phyloP scores from a whole-genome alignment of 805 yeast genomes.

The Candida taoyuanica region DNA sequence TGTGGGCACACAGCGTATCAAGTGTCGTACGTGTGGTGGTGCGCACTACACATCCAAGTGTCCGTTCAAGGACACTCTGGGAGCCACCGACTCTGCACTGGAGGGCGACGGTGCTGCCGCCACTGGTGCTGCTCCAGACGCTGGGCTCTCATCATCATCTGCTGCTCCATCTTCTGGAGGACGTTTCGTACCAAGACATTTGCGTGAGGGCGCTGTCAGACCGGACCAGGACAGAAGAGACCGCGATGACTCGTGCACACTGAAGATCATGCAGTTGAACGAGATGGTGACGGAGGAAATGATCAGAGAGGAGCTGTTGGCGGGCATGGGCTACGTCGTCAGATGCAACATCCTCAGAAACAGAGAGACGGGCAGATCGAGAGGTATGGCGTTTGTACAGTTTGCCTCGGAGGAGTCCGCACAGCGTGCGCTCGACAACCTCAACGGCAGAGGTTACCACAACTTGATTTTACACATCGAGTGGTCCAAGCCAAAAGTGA shows the following conservation, averaged over 20 bases:
- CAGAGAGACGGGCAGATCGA: constrained; percentile 89
- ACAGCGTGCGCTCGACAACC: constrained; percentile 64
- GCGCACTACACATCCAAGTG: constrained; percentile 91
- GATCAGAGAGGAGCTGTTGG: constrained; percentile 67
- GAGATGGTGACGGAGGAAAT: constrained; percentile 78
- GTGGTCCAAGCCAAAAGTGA: constrained; percentile 41
- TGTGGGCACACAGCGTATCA: constrained; percentile 40
- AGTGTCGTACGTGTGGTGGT: constrained; percentile 92
- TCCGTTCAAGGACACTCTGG: constrained; percentile 90
- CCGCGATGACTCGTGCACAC: constrained; percentile 82
- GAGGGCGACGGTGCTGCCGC: constrained; percentile 34
- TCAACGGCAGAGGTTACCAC: constrained; percentile 91
- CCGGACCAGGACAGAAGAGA: constrained; percentile 42
- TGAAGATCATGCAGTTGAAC: constrained; percentile 89
- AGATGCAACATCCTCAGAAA: constrained; percentile 84
- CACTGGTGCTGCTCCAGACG: constrained; percentile 42
- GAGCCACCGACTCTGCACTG: constrained; percentile 39
- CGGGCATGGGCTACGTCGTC: constrained; percentile 57
- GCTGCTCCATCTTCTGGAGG: constrained; percentile 41
- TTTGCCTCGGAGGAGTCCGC: constrained; percentile 67
- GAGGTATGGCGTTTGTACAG: constrained; percentile 94
- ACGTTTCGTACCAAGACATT: constrained; percentile 60
- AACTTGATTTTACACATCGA: constrained; percentile 72
- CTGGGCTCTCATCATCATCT: constrained; percentile 1
- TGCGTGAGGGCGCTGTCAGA: constrained; percentile 36